phyloP scores from a whole-genome alignment of 2,329 filamentous ascomycete genomes.

The Arthrobotrys megalospora region DNA sequence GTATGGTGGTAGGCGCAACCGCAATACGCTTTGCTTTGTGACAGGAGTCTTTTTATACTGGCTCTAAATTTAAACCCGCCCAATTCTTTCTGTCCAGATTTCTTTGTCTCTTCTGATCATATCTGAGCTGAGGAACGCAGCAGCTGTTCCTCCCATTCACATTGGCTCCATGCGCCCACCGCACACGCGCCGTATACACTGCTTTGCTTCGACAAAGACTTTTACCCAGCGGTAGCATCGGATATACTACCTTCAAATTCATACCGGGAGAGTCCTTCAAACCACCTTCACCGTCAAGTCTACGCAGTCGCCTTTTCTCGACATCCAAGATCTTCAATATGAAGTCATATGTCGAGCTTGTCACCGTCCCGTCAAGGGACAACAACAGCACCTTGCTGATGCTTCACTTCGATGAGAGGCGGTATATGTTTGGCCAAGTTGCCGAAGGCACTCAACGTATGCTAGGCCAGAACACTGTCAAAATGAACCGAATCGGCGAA shows the following conservation, averaged over 20 bases:
- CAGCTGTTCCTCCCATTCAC: slow-evolving; percentile 58
- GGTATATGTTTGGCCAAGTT: slow-evolving; percentile 88
- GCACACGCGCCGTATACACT: slow-evolving; percentile 49
- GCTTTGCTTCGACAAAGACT: slow-evolving; percentile 34
- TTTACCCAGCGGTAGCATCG: slow-evolving; percentile 29
- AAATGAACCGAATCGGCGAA: slow-evolving; percentile 78
- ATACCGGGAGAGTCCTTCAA: neutral
- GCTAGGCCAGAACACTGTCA: slow-evolving; percentile 77
- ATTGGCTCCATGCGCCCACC: slow-evolving; percentile 60
- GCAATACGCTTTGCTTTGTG: neutral
- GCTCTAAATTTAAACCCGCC: neutral
- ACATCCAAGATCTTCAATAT: slow-evolving; percentile 70
- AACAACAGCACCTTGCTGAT: slow-evolving; percentile 84
- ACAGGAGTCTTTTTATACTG: neutral
- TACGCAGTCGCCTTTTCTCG: slow-evolving; percentile 56
- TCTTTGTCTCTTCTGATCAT: slow-evolving; percentile 18
- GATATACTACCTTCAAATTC: slow-evolving; percentile 10
- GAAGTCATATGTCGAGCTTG: slow-evolving; percentile 81
- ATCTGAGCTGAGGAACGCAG: slow-evolving; percentile 52
- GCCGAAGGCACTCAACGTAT: slow-evolving; percentile 88
- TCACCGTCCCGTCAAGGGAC: slow-evolving; percentile 88
- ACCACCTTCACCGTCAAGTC: neutral
- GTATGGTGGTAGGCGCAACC: neutral
- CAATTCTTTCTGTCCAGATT: neutral
- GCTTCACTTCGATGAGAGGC: slow-evolving; percentile 83